These are phyloP conservation scores for Kluyveromyces wickerhamii DNA, from an alignment of 805 yeast genomes.

Conservation along the genomic window DNA sequence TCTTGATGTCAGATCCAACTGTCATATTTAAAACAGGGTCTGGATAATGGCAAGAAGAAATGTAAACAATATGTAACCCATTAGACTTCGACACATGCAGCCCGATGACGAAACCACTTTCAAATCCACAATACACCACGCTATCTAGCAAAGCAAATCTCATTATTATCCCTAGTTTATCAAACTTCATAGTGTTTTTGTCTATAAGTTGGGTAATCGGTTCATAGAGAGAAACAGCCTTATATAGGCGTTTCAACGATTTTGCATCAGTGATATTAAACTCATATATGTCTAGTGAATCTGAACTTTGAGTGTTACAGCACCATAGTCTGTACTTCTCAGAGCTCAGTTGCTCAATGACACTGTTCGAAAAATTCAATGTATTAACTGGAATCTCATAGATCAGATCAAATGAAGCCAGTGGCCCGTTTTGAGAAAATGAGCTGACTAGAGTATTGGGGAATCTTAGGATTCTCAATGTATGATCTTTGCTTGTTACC, in stretches of 20 bases:
- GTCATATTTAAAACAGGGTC: constrained; percentile 22
- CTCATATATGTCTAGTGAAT: constrained; percentile 23
- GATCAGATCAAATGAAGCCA: constrained; percentile 6
- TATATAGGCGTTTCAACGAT: constrained; percentile 19
- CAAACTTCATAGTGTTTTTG: constrained; percentile 9
- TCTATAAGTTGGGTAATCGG: constrained; percentile 8
- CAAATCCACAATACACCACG: constrained; percentile 21
- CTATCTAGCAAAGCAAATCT: constrained; percentile 13
- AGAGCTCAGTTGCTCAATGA: constrained; percentile 7
- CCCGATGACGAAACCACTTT: constrained; percentile 27
- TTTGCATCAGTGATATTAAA: constrained; percentile 14
- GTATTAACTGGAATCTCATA: constrained; percentile 28
- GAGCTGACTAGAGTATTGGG: neutral
- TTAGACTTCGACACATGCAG: constrained; percentile 8
- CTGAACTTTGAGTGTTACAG: constrained; percentile 26
- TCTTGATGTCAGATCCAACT: constrained; percentile 2
- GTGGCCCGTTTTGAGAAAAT: neutral
- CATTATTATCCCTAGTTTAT: constrained; percentile 27
- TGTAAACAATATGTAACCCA: constrained; percentile 14
- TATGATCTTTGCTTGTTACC: constrained; percentile 21
- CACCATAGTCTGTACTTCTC: constrained; percentile 17
- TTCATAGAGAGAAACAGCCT: constrained; percentile 15
- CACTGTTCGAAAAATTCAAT: constrained; percentile 26
- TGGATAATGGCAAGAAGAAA: constrained; percentile 23
- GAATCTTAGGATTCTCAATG: constrained; percentile 15